These are phyloP conservation scores for Corymbia citriodora DNA, from an alignment of 441 rosid species.

Conservation along the genomic window DNA sequence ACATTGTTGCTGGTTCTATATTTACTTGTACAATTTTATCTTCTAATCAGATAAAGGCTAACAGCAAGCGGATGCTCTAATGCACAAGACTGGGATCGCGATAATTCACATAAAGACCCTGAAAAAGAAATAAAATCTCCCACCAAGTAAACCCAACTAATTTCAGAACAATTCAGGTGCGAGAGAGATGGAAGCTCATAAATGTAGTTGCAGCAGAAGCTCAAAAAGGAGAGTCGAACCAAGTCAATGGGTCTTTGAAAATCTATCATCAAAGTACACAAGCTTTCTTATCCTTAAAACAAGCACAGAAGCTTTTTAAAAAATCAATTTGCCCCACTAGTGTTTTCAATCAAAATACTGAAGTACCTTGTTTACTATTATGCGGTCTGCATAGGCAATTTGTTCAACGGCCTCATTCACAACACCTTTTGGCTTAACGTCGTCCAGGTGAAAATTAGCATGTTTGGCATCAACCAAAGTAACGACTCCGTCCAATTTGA, in stretches of 20 bases:
- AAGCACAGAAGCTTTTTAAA: not conserved
- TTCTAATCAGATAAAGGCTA: not conserved
- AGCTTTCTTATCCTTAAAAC: not conserved
- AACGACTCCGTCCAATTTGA: slow-evolving; percentile 95
- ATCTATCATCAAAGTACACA: not conserved
- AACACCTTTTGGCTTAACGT: slow-evolving; percentile 82
- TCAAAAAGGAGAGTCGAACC: not conserved
- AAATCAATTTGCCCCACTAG: not conserved
- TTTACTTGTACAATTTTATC: not conserved
- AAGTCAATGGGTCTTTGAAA: not conserved
- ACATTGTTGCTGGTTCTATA: not conserved
- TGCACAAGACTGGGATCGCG: not conserved
- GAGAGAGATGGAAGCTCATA: not conserved
- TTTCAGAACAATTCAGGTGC: not conserved
- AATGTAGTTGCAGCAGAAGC: not conserved
- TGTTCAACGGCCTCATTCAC: slow-evolving; percentile 97
- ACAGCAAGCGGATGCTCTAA: not conserved
- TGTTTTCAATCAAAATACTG: not conserved
- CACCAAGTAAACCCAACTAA: not conserved
- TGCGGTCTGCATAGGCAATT: slow-evolving; percentile 92
- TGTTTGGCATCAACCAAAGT: slow-evolving; percentile 97
- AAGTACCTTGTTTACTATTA: slow-evolving; percentile 80
- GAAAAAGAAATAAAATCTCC: not conserved
- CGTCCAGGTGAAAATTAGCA: slow-evolving; percentile 73
- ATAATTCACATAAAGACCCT: not conserved